Conservation (phyloP, 805 yeast species). For the Metschnikowia bowlesiae region DNA sequence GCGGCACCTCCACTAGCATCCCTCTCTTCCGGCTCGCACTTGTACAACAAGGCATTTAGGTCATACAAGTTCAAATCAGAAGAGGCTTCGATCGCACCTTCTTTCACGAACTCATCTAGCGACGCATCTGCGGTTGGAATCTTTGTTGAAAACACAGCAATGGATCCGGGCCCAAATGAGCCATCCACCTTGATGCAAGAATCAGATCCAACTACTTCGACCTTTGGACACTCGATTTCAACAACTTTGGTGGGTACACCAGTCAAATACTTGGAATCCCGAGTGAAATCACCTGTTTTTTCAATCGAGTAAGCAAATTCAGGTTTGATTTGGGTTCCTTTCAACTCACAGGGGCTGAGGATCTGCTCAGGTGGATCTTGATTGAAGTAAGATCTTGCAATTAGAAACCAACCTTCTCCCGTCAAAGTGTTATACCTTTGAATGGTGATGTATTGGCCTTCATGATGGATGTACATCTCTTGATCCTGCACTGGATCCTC, state of each 20-base stretch:
- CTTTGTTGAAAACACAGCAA: conserved; percentile 73
- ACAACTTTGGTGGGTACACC: conserved; percentile 65
- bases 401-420: conserved; percentile 83
- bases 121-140: conserved; percentile 61
- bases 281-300: conserved; percentile 46
- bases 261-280: conserved; percentile 40
- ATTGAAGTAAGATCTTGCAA: conserved; percentile 79
- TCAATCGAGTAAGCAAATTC: conserved; percentile 56
- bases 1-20: conserved; percentile 68
- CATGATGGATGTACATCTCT: conserved; percentile 93
- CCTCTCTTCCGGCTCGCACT: conserved; percentile 82
- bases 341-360: conserved; percentile 53
- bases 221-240: conserved; percentile 46
- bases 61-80: conserved; percentile 56
- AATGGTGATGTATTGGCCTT: conserved; percentile 85
- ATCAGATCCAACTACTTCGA: conserved; percentile 43
- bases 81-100: conserved; percentile 76
- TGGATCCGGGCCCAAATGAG: conserved; percentile 81
- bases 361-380: conserved; percentile 44
- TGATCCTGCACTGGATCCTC: conserved; percentile 54
- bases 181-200: conserved; percentile 57
- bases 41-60: conserved; percentile 69
- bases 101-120: conserved; percentile 62
- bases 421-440: conserved; percentile 80
- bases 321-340: conserved; percentile 56